Conservation (phyloP, 768 basidiomycete species). For the Leccinellum rugosiceps region DNA sequence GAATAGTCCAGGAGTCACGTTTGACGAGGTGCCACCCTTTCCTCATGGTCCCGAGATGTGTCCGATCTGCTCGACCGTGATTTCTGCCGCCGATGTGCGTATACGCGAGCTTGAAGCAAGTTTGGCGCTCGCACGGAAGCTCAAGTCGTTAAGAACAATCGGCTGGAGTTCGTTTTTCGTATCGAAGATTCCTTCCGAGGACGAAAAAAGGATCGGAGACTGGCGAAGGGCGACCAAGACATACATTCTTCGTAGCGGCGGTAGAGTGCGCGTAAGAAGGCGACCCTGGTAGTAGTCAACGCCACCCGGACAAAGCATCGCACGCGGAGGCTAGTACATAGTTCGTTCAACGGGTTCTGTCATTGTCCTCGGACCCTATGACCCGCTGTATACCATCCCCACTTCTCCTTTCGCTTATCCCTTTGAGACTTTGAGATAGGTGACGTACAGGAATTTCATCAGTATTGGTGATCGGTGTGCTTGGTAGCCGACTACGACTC, state of each 20-base stretch:
- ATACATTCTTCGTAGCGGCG: slow-evolving; percentile 39
- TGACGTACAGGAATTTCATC: background rate
- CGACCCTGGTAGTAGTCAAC: slow-evolving; percentile 34
- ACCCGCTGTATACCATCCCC: background rate
- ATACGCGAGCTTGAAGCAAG: slow-evolving; percentile 47
- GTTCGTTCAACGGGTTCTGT: background rate
- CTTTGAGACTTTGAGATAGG: background rate
- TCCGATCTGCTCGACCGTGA: slow-evolving; percentile 33
- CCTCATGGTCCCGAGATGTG: slow-evolving; percentile 34
- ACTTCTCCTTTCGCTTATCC: background rate
- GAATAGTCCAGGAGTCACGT: background rate
- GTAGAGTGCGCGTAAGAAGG: slow-evolving; percentile 42
- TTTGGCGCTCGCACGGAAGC: slow-evolving; percentile 40
- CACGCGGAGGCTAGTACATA: background rate
- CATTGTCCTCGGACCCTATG: background rate
- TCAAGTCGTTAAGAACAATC: slow-evolving; percentile 43
- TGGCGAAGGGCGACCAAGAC: slow-evolving; percentile 35
- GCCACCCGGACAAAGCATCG: background rate
- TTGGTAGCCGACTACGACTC: background rate
- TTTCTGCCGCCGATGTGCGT: slow-evolving; percentile 32
- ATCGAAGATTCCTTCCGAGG: slow-evolving; percentile 13
- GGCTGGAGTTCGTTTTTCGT: slow-evolving; percentile 54
- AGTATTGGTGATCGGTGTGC: background rate
- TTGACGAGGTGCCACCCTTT: slow-evolving; percentile 21
- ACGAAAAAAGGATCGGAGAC: slow-evolving; percentile 17